These are phyloP conservation scores for Corylus americana DNA, from an alignment of 306 rosid species.

Conservation along the genomic window DNA sequence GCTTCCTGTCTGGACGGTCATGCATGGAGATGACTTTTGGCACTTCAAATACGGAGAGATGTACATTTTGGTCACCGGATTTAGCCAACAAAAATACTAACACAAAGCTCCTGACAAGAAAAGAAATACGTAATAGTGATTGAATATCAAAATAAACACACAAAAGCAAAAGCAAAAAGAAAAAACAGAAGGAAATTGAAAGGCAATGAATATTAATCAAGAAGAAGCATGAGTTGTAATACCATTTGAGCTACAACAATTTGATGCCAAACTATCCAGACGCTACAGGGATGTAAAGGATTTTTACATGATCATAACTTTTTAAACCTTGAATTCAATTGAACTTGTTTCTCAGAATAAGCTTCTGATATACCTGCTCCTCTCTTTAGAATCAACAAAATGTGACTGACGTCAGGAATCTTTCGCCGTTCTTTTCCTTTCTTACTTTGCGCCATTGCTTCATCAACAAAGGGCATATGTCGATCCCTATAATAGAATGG, in stretches of 20 bases:
- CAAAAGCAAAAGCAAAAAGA: slow-evolving; percentile 12
- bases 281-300: background rate
- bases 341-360: slow-evolving; percentile 11
- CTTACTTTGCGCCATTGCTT: too few relatives aligned
- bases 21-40: too few relatives aligned
- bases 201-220: background rate
- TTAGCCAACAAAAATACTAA: too few relatives aligned
- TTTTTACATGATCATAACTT: too few relatives aligned
- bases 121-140: background rate
- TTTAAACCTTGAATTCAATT: slow-evolving; percentile 4
- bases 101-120: background rate
- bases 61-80: too few relatives aligned
- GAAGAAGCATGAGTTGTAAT: slow-evolving; percentile 6
- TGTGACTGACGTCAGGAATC: slow-evolving; percentile 51
- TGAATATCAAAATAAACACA: background rate
- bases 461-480: too few relatives aligned
- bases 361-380: slow-evolving; percentile 67
- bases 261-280: background rate
- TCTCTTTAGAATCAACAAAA: slow-evolving; percentile 48
- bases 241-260: too few relatives aligned
- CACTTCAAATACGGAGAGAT: too few relatives aligned
- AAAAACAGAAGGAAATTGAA: background rate
- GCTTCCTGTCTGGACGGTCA: too few relatives aligned
- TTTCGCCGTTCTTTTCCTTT: too few relatives aligned
- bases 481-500: too few relatives aligned